These are phyloP conservation scores for Nitzschia palea DNA, from an alignment of 108 stramenopile genomes.

Conservation along the genomic window DNA sequence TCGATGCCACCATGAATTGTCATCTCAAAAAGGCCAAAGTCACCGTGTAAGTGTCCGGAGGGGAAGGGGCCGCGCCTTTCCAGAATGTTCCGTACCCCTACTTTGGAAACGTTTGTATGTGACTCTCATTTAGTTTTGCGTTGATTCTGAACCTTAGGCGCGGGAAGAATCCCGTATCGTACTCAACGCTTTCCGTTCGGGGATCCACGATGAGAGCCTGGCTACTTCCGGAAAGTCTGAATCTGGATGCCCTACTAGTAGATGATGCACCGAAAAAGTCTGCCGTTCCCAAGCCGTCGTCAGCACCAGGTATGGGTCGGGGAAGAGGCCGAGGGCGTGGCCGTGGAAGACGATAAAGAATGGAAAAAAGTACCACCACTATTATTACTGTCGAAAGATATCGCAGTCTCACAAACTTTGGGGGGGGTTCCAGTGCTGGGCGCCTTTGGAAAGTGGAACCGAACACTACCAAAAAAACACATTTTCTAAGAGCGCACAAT, in stretches of 20 bases:
- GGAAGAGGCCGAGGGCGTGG: slow-evolving; percentile 64
- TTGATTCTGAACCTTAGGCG: slow-evolving; percentile 37
- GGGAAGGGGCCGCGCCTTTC: not conserved
- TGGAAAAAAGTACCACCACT: too few species aligned
- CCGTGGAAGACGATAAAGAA: slow-evolving; percentile 49
- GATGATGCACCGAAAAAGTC: slow-evolving; percentile 93
- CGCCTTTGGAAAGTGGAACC: too few species aligned
- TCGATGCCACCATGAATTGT: slow-evolving; percentile 99
- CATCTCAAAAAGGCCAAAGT: slow-evolving; percentile 96
- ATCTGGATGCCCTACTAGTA: slow-evolving; percentile 95
- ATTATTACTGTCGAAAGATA: too few species aligned
- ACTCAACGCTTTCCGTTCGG: slow-evolving; percentile 90
- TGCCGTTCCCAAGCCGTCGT: slow-evolving; percentile 30
- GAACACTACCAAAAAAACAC: too few species aligned
- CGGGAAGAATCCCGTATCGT: slow-evolving; percentile 88
- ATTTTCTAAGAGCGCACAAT: too few species aligned
- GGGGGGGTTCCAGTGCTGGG: too few species aligned
- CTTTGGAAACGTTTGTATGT: too few species aligned
- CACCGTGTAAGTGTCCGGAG: slow-evolving; percentile 64
- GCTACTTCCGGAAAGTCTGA: slow-evolving; percentile 96
- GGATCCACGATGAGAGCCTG: slow-evolving; percentile 94
- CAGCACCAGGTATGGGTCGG: slow-evolving; percentile 38
- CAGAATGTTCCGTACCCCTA: not conserved
- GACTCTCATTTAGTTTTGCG: not conserved
- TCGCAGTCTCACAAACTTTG: too few species aligned